Base-by-base conservation (phyloP, 805 yeast species). In the Phaffomyces opuntiae region DNA sequence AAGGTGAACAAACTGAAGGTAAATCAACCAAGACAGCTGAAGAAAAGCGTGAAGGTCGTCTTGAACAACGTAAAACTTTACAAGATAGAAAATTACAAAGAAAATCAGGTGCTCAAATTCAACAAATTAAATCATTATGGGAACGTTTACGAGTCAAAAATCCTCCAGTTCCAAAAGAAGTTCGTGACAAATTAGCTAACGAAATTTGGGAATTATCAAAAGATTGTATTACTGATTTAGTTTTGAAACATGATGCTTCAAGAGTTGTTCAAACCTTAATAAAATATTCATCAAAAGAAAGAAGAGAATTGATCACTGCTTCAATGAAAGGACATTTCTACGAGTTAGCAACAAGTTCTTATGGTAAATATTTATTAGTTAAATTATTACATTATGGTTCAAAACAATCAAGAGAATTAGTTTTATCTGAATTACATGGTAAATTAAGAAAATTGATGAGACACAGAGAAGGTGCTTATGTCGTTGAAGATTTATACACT, bases 381-480 rank as follows among this genome's bases (percentile, higher is more conserved):
- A 91, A 91, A 68, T 72, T 91, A 55, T 72, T 91, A 57, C 96
- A 90, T 67, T 91, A 91, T 65, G 99, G 99, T 7, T 77, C 91
- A 7, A 87, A 82, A 60, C 81, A 82, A 29, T 80, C 90, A 1
- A 77, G 96, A 57, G 83, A 80, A 44, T 55, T 78, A 34, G 83
- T 91, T 46, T 74, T 90, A 46, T 75, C 83, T 59, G 96, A 89
- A 68, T 74, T 91, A 53, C 96, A 89, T 60, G 99, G 99, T 42
- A 82, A 83, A 56, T 77, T 87, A 59, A 77, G 96, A 64, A 91
- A 88, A 67, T 72, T 91, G 48, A 88, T 91, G 93, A 81, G 95
- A 72, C 97, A 91, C 68, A 83, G 86, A 69, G 98, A 91, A 73
- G 99, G 97, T 67, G 98, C 98, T 13, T 89, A 91, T 59, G 98